phyloP scores from a whole-genome alignment of 2,329 filamentous ascomycete genomes.

The Fusarium sp. region DNA sequence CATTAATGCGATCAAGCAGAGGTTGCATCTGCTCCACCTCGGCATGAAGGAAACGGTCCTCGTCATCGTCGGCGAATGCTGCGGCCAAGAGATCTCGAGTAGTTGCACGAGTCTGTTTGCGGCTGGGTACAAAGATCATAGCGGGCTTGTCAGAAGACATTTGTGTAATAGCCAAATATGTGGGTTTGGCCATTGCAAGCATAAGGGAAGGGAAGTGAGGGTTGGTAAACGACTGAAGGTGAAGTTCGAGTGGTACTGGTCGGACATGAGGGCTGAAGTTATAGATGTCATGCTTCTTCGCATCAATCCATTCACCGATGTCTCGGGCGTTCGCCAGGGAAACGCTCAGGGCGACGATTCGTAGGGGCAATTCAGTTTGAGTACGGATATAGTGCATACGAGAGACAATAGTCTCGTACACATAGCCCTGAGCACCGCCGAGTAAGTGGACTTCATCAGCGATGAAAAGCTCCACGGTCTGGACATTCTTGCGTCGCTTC shows the following conservation, averaged over 20 bases:
- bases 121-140: constrained; percentile 89
- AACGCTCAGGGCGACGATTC: constrained; percentile 90
- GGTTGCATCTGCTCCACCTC: constrained; percentile 84
- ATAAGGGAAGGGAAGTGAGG: constrained; percentile 98
- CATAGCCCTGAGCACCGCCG: constrained; percentile 84
- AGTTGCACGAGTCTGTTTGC: constrained; percentile 91
- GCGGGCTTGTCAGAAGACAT: constrained; percentile 90
- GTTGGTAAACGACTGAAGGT: constrained; percentile 94
- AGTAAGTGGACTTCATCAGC: constrained; percentile 96
- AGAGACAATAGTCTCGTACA: constrained; percentile 97
- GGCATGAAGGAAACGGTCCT: constrained; percentile 92
- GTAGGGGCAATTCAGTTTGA: constrained; percentile 84
- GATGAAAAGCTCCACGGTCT: constrained; percentile 89
- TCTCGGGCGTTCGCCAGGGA: constrained; percentile 93
- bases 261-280: constrained; percentile 96
- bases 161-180: constrained; percentile 88
- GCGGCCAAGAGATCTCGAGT: constrained; percentile 89
- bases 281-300: constrained; percentile 97
- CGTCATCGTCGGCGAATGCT: constrained; percentile 87
- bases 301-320: constrained; percentile 97
- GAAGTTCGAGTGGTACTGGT: constrained; percentile 88
- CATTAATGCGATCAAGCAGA: constrained; percentile 83
- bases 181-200: constrained; percentile 97
- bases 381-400: constrained; percentile 96
- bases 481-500: constrained; percentile 95